Percentiles rank a stretch among this genome's conserved stretches.
Evolutionary conservation across 73 alveolate genomes (phyloP).

Genomic region (Paramecium caudatum): DNA sequence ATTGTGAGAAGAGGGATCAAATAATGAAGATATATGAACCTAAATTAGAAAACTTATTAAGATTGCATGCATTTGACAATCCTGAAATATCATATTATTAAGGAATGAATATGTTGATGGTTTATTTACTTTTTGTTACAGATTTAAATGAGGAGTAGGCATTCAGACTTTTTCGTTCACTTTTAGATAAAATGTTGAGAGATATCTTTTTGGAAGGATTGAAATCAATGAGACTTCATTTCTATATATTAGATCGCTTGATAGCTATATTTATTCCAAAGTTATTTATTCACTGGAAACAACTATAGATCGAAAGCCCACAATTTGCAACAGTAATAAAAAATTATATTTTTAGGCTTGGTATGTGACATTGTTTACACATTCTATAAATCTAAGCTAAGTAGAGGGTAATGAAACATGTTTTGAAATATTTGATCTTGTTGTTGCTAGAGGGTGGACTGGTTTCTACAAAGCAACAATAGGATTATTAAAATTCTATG

Average conservation of each 20-base stretch:
- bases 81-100: constrained; percentile 60
- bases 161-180: constrained; percentile 12
- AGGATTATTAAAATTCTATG: not conserved
- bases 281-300: constrained; percentile 50
- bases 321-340: constrained; percentile 59
- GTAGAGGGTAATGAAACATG: constrained; percentile 6
- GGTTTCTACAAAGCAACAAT: constrained; percentile 32
- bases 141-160: constrained; percentile 46
- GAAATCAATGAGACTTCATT: constrained; percentile 53
- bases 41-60: constrained; percentile 25
- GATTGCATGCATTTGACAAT: constrained; percentile 61
- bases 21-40: constrained; percentile 3
- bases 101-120: constrained; percentile 71
- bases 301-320: constrained; percentile 43
- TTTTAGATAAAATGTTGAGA: constrained; percentile 50
- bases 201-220: constrained; percentile 64
- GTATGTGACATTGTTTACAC: constrained; percentile 46
- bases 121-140: constrained; percentile 43
- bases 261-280: constrained; percentile 31
- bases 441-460: constrained; percentile 65
- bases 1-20: constrained; percentile 12
- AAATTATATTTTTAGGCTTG: constrained; percentile 45
- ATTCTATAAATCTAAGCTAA: constrained; percentile 13
- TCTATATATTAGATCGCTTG: constrained; percentile 26
- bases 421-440: constrained; percentile 50